Conservation (phyloP, 1,284 basidiomycete species). For the Agroathelia rolfsii region DNA sequence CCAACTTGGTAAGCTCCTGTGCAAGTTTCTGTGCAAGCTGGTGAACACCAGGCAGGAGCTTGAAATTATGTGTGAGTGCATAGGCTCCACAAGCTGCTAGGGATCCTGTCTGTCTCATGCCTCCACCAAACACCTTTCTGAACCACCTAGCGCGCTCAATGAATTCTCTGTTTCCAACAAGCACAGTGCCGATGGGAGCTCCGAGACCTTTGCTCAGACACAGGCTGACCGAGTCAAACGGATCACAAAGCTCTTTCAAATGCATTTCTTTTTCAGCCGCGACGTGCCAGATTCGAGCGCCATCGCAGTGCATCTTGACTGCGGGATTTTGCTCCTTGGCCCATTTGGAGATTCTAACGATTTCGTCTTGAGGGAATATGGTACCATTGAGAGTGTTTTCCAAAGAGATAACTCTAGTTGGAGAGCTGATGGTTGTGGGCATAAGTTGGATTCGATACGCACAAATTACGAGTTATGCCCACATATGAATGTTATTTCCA, state of each 20-base stretch:
- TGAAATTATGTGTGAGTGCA: conserved; percentile 79
- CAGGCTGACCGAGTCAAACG: conserved; percentile 89
- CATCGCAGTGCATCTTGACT: conserved; percentile 86
- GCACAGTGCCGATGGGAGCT: conserved; percentile 85
- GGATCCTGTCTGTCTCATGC: conserved; percentile 84
- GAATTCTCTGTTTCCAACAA: conserved; percentile 79
- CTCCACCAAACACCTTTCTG: conserved; percentile 91
- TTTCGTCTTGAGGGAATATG: conserved; percentile 87
- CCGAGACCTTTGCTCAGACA: conserved; percentile 96
- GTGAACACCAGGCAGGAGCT: conserved; percentile 73
- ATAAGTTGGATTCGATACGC: conserved; percentile 8
- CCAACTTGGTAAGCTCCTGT: conserved; percentile 62
- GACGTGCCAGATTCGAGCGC: conserved; percentile 93
- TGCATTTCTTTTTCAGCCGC: conserved; percentile 64
- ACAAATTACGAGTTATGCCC: conserved; percentile 14
- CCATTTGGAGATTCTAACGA: conserved; percentile 72
- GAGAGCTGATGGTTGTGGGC: conserved; percentile 42
- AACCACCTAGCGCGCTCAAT: conserved; percentile 73
- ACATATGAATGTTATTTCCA: conserved; percentile 70
- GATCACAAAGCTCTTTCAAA: conserved; percentile 73
- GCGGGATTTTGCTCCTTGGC: conserved; percentile 60
- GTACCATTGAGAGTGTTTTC: conserved; percentile 93
- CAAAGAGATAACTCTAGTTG: conserved; percentile 73
- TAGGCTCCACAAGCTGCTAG: conserved; percentile 81
- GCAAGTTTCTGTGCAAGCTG: conserved; percentile 64